Evolutionary conservation across 768 basidiomycete genomes (phyloP).

Genomic region (Trametopsis cervina): DNA sequence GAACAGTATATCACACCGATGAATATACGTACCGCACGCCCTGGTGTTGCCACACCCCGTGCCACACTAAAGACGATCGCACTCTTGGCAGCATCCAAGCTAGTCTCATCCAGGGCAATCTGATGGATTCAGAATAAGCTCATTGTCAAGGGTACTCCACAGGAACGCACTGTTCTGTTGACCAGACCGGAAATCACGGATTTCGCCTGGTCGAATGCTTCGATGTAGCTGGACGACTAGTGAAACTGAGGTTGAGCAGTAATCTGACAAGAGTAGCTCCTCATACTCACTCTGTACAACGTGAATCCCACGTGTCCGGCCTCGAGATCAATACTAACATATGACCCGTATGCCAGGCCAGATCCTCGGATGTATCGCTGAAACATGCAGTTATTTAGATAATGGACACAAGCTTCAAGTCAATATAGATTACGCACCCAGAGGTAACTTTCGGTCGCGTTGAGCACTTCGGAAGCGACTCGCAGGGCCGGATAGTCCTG

Average conservation of each 20-base stretch:
- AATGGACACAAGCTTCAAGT: not conserved
- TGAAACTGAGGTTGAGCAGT: slow-evolving; percentile 3
- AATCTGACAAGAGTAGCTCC: not conserved
- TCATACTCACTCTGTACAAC: slow-evolving; percentile 64
- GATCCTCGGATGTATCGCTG: slow-evolving; percentile 88
- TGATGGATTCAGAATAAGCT: slow-evolving; percentile 25
- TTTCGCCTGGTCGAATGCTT: slow-evolving; percentile 75
- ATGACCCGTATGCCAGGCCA: slow-evolving; percentile 92
- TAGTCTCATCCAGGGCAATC: slow-evolving; percentile 75
- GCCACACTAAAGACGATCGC: slow-evolving; percentile 83
- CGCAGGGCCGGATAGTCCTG: slow-evolving; percentile 80
- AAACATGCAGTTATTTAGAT: slow-evolving; percentile 6
- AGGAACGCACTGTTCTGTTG: slow-evolving; percentile 71
- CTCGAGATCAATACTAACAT: slow-evolving; percentile 67
- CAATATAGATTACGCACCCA: slow-evolving; percentile 50
- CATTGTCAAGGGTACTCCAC: not conserved
- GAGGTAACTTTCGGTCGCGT: slow-evolving; percentile 90
- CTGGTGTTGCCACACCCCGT: slow-evolving; percentile 74
- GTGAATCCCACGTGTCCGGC: slow-evolving; percentile 69
- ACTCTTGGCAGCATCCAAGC: slow-evolving; percentile 87
- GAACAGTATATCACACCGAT: not conserved
- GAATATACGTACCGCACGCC: slow-evolving; percentile 63
- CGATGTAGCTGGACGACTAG: slow-evolving; percentile 73
- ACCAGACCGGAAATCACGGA: slow-evolving; percentile 74
- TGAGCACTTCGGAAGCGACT: slow-evolving; percentile 81